Base-by-base conservation (phyloP, 2,329 filamentous ascomycete genomes). In the Aschersonia sp. region DNA sequence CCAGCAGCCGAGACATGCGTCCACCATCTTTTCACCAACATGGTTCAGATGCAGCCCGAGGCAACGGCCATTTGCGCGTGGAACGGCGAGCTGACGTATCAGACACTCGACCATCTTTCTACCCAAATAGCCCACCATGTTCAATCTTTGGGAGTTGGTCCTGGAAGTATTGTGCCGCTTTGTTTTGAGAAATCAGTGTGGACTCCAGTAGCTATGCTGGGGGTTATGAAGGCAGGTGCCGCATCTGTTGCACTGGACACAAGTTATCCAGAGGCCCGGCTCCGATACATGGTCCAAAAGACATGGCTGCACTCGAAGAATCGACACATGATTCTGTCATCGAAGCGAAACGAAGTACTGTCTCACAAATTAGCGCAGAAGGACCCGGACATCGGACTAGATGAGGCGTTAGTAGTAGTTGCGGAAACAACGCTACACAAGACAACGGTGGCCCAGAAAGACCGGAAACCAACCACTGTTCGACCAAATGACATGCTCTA, bases 141-240 rank as follows among this genome's bases (percentile, higher is more conserved):
- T 6, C 45, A 38, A 3, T 31, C 35, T 2, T 9, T 42, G 2
- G 58, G 58, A 9, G 51, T 64, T 28, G 45, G 50, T n/a, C 51
- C 52, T 1, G 61, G 55, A 29, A 46, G 43, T 0, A 32, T 59
- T 5, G 56, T 64, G 9, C 61, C 61, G 1, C 50, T 65, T n/a
- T 61, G 54, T 41, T 65, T 66, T 45, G 60, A 63, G 31, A 66
- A 65, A 50, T 65, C 61, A 3, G 54, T 52, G 40, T 65, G 58
- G 59, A 55, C 54, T 1, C 44, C 55, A 6, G 56, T 65, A 2
- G 56, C 58, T 1, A 58, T 63, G 51, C 50, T 66, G 7, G 61
- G 52, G 4, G 56, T 65, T 0, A 48, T 67, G 35, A 65, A 63
- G 47, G 58, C 62, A 40, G 63, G 62, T 9, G 60, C 47, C 28